These are phyloP conservation scores for Salix suchowensis DNA, from an alignment of 345 rosid species.

Conservation along the genomic window DNA sequence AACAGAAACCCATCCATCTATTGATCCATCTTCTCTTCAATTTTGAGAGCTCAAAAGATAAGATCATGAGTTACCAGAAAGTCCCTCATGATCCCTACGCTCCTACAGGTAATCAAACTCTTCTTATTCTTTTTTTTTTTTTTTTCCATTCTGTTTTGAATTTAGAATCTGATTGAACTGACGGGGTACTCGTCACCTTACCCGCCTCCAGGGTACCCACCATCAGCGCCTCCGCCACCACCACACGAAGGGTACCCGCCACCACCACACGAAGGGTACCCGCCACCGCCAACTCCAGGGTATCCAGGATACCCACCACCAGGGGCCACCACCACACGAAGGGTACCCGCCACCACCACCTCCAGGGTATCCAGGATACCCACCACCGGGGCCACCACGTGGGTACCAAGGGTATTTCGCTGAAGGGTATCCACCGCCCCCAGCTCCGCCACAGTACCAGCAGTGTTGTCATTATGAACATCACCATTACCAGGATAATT, in stretches of 20 bases:
- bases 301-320: no score
- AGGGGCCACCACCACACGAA: background rate
- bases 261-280: no score
- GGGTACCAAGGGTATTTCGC: constrained; percentile 80
- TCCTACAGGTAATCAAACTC: constrained; percentile 48
- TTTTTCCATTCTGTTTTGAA: background rate
- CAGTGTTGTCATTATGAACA: constrained; percentile 43
- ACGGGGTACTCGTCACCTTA: constrained; percentile 33
- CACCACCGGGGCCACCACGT: constrained; percentile 44
- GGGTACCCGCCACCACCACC: constrained; percentile 26
- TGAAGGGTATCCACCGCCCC: constrained; percentile 50
- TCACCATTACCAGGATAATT: constrained; percentile 42
- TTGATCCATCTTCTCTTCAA: background rate
- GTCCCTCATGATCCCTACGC: constrained; percentile 49
- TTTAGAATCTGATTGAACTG: constrained; percentile 7
- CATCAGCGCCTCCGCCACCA: no score
- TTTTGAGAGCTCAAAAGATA: background rate
- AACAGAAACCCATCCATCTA: background rate
- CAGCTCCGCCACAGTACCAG: constrained; percentile 42
- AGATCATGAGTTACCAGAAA: constrained; percentile 60
- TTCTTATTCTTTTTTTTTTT: background rate
- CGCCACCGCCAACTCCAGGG: no score
- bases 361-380: constrained; percentile 41
- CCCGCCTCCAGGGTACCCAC: background rate
- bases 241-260: no score